phyloP scores from a whole-genome alignment of 345 rosid genomes.

The Arabis alpina region DNA sequence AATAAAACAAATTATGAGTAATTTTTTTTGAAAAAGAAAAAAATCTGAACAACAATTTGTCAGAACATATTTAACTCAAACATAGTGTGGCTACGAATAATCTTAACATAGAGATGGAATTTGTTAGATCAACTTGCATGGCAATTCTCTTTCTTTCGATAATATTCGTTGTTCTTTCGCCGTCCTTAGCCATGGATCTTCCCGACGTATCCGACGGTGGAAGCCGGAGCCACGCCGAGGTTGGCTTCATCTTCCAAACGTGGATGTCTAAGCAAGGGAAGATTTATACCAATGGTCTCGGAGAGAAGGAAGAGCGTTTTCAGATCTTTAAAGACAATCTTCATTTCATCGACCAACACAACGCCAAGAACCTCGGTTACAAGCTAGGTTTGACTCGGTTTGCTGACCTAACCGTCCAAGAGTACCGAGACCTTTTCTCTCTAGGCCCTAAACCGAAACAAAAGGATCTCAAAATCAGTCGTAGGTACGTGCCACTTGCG shows the following conservation, averaged over 20 bases:
- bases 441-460: conserved; percentile 43
- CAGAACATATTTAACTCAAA: too few species aligned
- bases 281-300: conserved; percentile 57
- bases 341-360: too few species aligned
- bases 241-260: conserved; percentile 57
- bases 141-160: conserved; percentile 44
- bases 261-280: conserved; percentile 78
- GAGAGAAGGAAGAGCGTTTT: conserved; percentile 73
- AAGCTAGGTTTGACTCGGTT: conserved; percentile 76
- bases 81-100: too few species aligned
- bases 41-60: too few species aligned
- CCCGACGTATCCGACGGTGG: conserved; percentile 54
- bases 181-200: conserved; percentile 30
- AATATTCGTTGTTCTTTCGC: conserved; percentile 40
- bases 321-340: conserved; percentile 19
- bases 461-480: conserved; percentile 46
- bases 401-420: conserved; percentile 85
- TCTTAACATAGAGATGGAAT: conserved; percentile 40
- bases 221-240: conserved; percentile 63
- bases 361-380: conserved; percentile 36
- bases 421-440: conserved; percentile 62
- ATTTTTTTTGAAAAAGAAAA: too few species aligned
- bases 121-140: conserved; percentile 39
- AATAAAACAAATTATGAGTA: too few species aligned
- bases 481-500: conserved; percentile 53